phyloP scores from a whole-genome alignment of 2,329 filamentous ascomycete genomes.

The Alternaria brassicae region DNA sequence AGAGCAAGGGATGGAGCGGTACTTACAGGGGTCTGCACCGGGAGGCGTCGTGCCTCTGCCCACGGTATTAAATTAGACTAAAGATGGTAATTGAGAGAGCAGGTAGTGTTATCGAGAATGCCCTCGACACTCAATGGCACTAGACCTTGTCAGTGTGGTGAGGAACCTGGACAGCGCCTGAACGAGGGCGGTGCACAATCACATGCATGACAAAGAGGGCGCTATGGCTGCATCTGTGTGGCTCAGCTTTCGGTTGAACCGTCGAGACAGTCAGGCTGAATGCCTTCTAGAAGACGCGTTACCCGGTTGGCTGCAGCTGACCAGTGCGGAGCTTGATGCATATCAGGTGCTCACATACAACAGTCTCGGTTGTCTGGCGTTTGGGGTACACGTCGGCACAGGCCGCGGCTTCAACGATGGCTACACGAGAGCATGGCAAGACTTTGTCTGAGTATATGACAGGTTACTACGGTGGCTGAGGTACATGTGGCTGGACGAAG shows the following conservation, averaged over 20 bases:
- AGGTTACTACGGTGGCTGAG: neutral
- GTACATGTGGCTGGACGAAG: neutral
- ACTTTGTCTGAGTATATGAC: neutral
- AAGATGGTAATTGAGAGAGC: conserved; percentile 16
- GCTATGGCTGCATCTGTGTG: conserved; percentile 6
- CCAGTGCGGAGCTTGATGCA: conserved; percentile 36
- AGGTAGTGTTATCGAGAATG: conserved; percentile 15
- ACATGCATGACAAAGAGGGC: conserved; percentile 1
- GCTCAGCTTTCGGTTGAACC: conserved; percentile 23
- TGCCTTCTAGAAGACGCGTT: conserved; percentile 38
- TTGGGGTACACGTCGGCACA: conserved; percentile 22
- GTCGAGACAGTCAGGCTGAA: conserved; percentile 25
- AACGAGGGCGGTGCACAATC: neutral
- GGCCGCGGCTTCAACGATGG: conserved; percentile 24
- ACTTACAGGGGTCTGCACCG: conserved; percentile 21
- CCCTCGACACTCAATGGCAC: neutral
- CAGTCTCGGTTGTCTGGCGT: conserved; percentile 48
- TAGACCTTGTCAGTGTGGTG: neutral
- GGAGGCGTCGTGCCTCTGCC: conserved; percentile 30
- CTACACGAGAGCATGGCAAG: conserved; percentile 39
- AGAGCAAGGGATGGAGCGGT: conserved; percentile 18
- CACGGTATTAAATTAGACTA: conserved; percentile 32
- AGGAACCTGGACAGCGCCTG: neutral
- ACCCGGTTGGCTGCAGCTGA: conserved; percentile 29
- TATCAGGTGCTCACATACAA: conserved; percentile 41